Base-by-base conservation (phyloP, 805 yeast genomes). In the Yueomyces sp. region DNA sequence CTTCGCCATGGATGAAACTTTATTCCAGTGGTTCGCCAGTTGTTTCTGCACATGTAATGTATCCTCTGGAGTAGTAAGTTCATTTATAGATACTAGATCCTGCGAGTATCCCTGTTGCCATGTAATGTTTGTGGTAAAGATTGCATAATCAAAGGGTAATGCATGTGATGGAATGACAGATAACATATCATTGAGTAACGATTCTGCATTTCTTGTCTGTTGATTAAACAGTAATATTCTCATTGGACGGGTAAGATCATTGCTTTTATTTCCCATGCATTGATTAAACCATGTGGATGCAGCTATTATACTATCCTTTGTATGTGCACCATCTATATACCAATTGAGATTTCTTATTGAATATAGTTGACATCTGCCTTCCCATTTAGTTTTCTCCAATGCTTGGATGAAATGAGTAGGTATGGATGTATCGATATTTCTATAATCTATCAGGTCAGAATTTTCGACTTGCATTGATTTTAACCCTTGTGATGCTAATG, bases 311-410 rank as follows among this genome's bases (percentile, higher is more conserved):
- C 95, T 84, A 55, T 92, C 99, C 40, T 73, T 65, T 0, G 98
- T 92, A 54, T 92, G 99, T 0, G 98, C 97, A 26, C 99, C 99
- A 64, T 92, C 99, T 12, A 90, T 64, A 49, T 65, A 79, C 95
- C 96, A 92, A n/a, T 72, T 74, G 28, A 67, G 65, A 12, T 65
- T 62, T 28, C 67, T 66, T 28, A 66, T 70, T 4, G 52, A 47
- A 31, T 85, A 62, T 2, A 77, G 70, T 64, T 94, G 96, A 53
- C 97, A 90, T 52, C 99, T 70, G 1, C 99, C 99, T n/a, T 92
- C 92, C 96, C 97, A 92, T 39, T 69, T 65, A 1, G 94, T 83
- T 2, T 63, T 46, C 42, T 70, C 76, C 36, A 90, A 67, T 2
- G 96, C 96, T 12, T 53, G 51, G 4, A 67, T 48, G 45, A 81